A percentile compares a stretch with the other conserved stretches of the same genome.
Evolutionary conservation across 2,329 filamentous ascomycete species (phyloP).

Genomic region (Metarhizium album): DNA sequence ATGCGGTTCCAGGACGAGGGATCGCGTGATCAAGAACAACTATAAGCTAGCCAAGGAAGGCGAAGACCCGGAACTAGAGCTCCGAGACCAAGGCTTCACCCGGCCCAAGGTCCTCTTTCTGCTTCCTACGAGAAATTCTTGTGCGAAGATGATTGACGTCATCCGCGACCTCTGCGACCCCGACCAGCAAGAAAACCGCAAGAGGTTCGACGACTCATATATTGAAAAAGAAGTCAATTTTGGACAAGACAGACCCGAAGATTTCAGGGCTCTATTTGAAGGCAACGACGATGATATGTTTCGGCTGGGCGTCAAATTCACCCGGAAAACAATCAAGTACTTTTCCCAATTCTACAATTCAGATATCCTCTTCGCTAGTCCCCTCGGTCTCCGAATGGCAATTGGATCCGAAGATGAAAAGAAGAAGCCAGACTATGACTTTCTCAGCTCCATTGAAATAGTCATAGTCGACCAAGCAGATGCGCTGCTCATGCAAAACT

Average conservation of each 20-base stretch:
- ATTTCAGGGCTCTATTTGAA: slow-evolving; percentile 81
- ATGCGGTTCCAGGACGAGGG: slow-evolving; percentile 52
- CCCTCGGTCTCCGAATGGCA: slow-evolving; percentile 79
- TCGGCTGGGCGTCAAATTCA: slow-evolving; percentile 91
- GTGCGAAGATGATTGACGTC: slow-evolving; percentile 64
- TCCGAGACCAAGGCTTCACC: slow-evolving; percentile 91
- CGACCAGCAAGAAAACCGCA: slow-evolving; percentile 90
- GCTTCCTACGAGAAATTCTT: slow-evolving; percentile 79
- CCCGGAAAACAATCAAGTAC: slow-evolving; percentile 87
- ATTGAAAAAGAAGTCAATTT: slow-evolving; percentile 54
- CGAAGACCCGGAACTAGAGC: slow-evolving; percentile 54
- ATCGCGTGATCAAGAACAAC: slow-evolving; percentile 88
- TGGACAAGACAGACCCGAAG: slow-evolving; percentile 64
- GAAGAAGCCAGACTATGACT: slow-evolving; percentile 66
- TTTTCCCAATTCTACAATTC: slow-evolving; percentile 95
- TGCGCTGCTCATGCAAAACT: slow-evolving; percentile 93
- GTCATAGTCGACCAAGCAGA: slow-evolving; percentile 87
- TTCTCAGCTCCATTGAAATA: slow-evolving; percentile 86
- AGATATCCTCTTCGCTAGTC: slow-evolving; percentile 86
- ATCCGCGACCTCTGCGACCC: slow-evolving; percentile 68
- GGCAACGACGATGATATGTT: slow-evolving; percentile 98
- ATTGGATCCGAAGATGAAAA: slow-evolving; percentile 66
- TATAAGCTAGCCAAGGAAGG: slow-evolving; percentile 60
- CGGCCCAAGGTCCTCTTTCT: slow-evolving; percentile 87
- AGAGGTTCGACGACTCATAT: slow-evolving; percentile 81